Conservation (phyloP, 371 early-diverging fungal genomes). For the Furculomyces boomerangus region DNA sequence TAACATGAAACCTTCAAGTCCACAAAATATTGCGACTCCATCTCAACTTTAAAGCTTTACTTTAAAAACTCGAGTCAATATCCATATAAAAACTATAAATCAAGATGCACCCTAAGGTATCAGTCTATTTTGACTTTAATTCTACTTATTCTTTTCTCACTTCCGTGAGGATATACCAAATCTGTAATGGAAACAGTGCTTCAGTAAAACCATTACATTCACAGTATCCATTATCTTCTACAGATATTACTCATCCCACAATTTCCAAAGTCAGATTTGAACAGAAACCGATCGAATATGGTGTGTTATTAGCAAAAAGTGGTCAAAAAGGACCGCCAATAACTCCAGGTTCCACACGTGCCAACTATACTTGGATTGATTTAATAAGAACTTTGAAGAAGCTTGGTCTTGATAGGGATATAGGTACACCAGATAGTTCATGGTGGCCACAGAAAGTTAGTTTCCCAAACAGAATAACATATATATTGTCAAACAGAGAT, state of each 20-base stretch:
- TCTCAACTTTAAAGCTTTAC: no score
- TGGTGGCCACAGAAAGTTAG: slow-evolving; percentile 17
- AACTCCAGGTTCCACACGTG: neutral
- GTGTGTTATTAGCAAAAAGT: slow-evolving; percentile 14
- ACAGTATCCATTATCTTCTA: neutral
- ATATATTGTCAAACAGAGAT: slow-evolving; percentile 16
- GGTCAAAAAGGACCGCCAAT: slow-evolving; percentile 5
- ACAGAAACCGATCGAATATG: slow-evolving; percentile 13
- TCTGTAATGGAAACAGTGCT: slow-evolving; percentile 1
- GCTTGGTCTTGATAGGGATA: neutral
- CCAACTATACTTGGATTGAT: neutral
- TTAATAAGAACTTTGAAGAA: neutral
- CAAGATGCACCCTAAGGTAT: no score
- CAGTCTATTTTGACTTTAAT: slow-evolving; percentile 23
- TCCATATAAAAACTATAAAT: no score
- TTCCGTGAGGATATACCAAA: slow-evolving; percentile 13
- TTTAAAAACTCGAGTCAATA: no score
- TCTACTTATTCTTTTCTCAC: slow-evolving; percentile 22
- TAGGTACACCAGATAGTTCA: neutral
- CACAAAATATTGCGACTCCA: no score
- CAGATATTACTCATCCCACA: slow-evolving; percentile 7
- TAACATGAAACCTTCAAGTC: no score
- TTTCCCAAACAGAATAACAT: slow-evolving; percentile 13
- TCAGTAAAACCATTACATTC: neutral
- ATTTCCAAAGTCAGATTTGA: slow-evolving; percentile 6